Evolutionary conservation across 495 filamentous ascomycete species (phyloP), one percentile per base, ranked within the genome.

Genomic region (Penicillium longicatenatum): DNA sequence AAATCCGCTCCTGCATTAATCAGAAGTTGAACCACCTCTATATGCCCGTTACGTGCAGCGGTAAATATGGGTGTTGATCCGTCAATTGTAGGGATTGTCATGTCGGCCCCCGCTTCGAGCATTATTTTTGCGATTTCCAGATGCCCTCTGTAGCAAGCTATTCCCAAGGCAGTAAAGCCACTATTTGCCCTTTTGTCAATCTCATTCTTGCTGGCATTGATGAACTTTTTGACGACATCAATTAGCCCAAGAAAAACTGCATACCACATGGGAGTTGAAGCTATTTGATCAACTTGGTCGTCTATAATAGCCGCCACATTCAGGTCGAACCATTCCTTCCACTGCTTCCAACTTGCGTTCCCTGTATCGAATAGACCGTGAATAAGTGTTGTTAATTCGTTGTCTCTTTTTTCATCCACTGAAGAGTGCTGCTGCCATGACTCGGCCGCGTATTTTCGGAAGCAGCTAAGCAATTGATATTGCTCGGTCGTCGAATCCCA

Each of bases 361-460:
- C 16, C 4, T 14, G 16, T 12, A 29, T 56, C 44, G 37, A 56
- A 48, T 4, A 56, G 12, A 6, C 30, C 3, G 20, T 50, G 7
- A 17, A 56, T 31, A 2, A 39, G 29, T 3, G 29, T 12, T 29
- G 24, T 20, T 2, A 49, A 10, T 10, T 17, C 4, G n/a, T 3
- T 14, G 19, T 56, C 53, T 14, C 17, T 20, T n/a, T 17, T 0
- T 4, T 48, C n/a, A 7, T 30, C 44, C 4, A 49, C 19, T 10
- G 42, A 11, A 17, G 42, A 30, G 35, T 56, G 53, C n/a, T 37
- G 16, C n/a, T 48, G 33, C 53, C 53, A 56, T 24, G 31, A 56
- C 1, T 30, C 26, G 4, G 53, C 43, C 3, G 53, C 53, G 30
- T 56, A 48, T n/a, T 41, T 29, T 21, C 44, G 53, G 35, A 49